Percentiles rank a stretch among this genome's conserved stretches.
These are phyloP conservation scores for Eucalyptus marginata DNA, from an alignment of 345 rosid species.

Conservation along the genomic window DNA sequence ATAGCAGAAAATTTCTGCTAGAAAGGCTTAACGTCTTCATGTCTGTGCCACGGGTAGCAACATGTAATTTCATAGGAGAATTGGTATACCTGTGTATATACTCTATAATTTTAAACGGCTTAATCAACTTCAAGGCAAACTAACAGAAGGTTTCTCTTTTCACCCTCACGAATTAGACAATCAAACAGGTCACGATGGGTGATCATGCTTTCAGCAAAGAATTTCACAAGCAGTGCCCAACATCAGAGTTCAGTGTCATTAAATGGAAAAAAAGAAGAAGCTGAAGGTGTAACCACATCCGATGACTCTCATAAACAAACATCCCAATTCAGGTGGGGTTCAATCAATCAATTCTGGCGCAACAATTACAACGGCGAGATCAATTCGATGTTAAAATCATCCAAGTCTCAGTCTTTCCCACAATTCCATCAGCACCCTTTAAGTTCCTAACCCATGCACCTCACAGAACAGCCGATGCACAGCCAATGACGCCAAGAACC, in stretches of 20 bases:
- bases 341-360: background rate
- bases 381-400: fast-evolving
- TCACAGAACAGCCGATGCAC: background rate
- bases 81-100: background rate
- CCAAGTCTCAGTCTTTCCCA: background rate
- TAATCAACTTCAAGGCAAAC: background rate
- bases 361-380: background rate
- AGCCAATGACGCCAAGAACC: background rate
- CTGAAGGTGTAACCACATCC: background rate
- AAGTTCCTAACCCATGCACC: background rate
- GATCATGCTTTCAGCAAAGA: background rate
- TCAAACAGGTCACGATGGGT: background rate
- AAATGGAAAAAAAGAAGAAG: background rate
- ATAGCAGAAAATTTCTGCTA: background rate
- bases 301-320: background rate
- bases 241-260: background rate
- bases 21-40: background rate
- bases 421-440: background rate
- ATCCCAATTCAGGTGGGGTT: background rate
- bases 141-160: background rate
- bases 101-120: background rate
- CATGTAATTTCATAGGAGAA: background rate
- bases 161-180: background rate
- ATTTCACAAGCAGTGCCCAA: background rate
- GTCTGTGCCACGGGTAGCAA: background rate